Evolutionary conservation across 2,329 filamentous ascomycete species (phyloP).

Genomic region (Trichoderma atroviride): DNA sequence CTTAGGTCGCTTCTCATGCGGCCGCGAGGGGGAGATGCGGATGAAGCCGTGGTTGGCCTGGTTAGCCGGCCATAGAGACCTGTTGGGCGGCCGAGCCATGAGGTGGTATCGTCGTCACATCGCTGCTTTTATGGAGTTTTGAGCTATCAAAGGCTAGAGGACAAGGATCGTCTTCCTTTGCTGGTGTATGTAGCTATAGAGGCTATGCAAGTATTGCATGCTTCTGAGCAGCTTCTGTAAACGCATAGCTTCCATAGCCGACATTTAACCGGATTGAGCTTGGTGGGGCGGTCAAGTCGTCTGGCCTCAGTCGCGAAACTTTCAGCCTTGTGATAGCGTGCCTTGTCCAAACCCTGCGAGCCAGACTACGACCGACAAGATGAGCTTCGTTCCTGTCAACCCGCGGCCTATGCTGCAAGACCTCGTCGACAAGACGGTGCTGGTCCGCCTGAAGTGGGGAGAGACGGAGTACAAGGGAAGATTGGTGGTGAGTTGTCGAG

Average conservation of each 20-base stretch:
- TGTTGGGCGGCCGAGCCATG: slow-evolving; percentile 6
- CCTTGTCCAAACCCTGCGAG: background rate
- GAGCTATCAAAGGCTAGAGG: background rate
- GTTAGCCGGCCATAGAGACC: slow-evolving; percentile 13
- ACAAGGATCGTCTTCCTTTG: background rate
- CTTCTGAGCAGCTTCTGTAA: background rate
- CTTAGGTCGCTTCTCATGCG: slow-evolving; percentile 28
- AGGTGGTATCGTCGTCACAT: slow-evolving; percentile 2
- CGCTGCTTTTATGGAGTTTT: slow-evolving; percentile 15
- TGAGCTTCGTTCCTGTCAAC: slow-evolving; percentile 85
- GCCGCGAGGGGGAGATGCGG: slow-evolving; percentile 21
- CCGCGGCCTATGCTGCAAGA: slow-evolving; percentile 94
- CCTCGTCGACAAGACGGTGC: slow-evolving; percentile 87
- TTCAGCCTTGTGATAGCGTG: slow-evolving; percentile 27
- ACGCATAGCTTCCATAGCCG: background rate
- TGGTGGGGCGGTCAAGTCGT: slow-evolving; percentile 18
- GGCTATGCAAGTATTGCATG: background rate
- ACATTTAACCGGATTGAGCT: background rate
- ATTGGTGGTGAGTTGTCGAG: slow-evolving; percentile 56
- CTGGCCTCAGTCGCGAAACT: slow-evolving; percentile 26
- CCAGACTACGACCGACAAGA: slow-evolving; percentile 30
- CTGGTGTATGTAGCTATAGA: background rate
- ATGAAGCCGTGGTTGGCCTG: slow-evolving; percentile 25
- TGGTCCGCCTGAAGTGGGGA: slow-evolving; percentile 96
- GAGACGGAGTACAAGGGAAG: slow-evolving; percentile 96